These are phyloP conservation scores for Euphorbia corollata DNA, from an alignment of 441 rosid genomes.

Conservation along the genomic window DNA sequence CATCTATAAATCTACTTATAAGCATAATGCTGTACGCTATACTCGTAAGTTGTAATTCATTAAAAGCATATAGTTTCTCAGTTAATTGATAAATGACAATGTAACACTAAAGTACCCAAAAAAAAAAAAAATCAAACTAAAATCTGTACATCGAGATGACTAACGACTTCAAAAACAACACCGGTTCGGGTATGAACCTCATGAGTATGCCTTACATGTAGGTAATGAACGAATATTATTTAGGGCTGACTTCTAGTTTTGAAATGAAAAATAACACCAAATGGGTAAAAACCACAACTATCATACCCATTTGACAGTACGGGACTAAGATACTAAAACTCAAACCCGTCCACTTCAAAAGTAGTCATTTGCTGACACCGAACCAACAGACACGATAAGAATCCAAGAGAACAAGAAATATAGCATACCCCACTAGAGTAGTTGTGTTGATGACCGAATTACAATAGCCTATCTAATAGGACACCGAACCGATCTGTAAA, in stretches of 20 bases:
- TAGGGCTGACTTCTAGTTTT: neutral
- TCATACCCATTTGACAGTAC: slow-evolving; percentile 15
- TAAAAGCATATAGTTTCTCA: too few species aligned
- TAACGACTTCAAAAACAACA: neutral
- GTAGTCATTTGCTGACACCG: slow-evolving; percentile 16
- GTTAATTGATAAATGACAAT: too few species aligned
- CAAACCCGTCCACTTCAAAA: slow-evolving; percentile 14
- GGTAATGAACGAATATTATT: neutral
- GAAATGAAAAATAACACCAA: neutral
- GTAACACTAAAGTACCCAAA: too few species aligned
- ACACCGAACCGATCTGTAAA: slow-evolving; percentile 42
- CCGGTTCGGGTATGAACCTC: neutral
- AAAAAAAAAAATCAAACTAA: neutral
- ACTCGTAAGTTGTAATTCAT: too few species aligned
- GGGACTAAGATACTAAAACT: slow-evolving; percentile 10
- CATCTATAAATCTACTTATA: too few species aligned
- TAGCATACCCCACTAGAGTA: slow-evolving; percentile 26
- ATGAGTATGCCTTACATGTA: neutral
- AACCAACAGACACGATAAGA: slow-evolving; percentile 15
- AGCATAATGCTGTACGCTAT: too few species aligned
- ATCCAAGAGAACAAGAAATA: slow-evolving; percentile 24
- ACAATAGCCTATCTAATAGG: slow-evolving; percentile 41
- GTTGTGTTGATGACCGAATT: slow-evolving; percentile 31
- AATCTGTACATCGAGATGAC: neutral
- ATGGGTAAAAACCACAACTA: neutral